Percentiles rank a stretch among this genome's conserved stretches.
Evolutionary conservation across 148 eudicot genomes (phyloP).

Genomic region (Pharnaceum exiguum): DNA sequence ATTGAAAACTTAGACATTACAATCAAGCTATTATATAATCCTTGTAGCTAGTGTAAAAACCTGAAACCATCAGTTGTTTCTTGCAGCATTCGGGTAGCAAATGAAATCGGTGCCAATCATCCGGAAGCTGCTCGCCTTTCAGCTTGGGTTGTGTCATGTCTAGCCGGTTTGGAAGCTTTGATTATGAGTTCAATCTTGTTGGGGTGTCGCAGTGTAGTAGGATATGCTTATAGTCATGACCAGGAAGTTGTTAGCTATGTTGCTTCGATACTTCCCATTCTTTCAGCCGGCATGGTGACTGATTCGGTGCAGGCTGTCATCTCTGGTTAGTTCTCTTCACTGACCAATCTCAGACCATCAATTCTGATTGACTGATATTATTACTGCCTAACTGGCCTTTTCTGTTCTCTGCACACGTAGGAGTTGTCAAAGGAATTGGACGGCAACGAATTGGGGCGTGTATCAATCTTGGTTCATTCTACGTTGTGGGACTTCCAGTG

Average conservation of each 20-base stretch:
- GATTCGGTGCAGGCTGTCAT: conserved; percentile 36
- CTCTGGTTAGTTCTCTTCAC: conserved; percentile 25
- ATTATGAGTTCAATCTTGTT: conserved; percentile 19
- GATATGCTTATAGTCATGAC: conserved; percentile 36
- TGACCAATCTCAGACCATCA: background rate
- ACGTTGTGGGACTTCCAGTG: conserved; percentile 31
- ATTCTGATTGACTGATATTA: background rate
- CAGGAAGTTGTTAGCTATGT: conserved; percentile 33
- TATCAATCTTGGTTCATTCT: conserved; percentile 38
- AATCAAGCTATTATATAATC: background rate
- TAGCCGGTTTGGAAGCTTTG: conserved; percentile 20
- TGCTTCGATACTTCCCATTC: conserved; percentile 25
- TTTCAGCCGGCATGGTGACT: conserved; percentile 25
- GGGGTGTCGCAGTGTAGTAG: conserved; percentile 25
- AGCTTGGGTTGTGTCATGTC: conserved; percentile 17
- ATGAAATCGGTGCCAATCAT: conserved; percentile 52
- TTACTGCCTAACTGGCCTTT: background rate
- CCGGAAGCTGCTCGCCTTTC: conserved; percentile 26
- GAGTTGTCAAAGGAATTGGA: conserved; percentile 44
- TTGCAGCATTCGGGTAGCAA: conserved; percentile 40
- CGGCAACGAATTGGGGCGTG: conserved; percentile 43
- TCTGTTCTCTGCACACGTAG: no score
- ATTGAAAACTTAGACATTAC: background rate
- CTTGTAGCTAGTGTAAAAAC: background rate
- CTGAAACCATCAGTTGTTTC: background rate